Evolutionary conservation across 768 basidiomycete species (phyloP), one percentile per base, ranked within the genome.

Genomic region (Russula vinacea): DNA sequence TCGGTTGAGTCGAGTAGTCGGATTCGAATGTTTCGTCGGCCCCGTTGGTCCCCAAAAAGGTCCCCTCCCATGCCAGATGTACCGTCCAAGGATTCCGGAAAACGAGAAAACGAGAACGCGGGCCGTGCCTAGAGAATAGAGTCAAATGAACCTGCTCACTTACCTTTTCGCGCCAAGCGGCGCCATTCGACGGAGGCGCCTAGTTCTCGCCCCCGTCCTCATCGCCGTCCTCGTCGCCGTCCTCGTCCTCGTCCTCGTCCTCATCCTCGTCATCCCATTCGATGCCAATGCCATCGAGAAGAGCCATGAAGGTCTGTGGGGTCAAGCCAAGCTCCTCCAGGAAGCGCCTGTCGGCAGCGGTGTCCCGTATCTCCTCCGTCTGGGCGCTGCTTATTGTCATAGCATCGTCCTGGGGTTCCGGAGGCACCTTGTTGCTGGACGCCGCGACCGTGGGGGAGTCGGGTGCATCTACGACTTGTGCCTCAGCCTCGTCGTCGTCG

Each of bases 351-450:
- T 63, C 74, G 32, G 56, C 69, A 17, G 60, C 64, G 26, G 55
- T 64, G 16, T 24, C 64, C 67, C 33, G 56, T 67, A 50, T 74
- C 72, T 44, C 68, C 70, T 16, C 69, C 66, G 40, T 51, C 68
- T 76, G 56, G 40, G 42, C 9, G 40, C 33, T 22, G 42, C 24
- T 37, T 16, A 52, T 22, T 2, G 26, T 39, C n/a, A 45, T 22
- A 26, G 16, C 24, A 16, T 40, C 26, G 14, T 40, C 32, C 44
- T 49, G 22, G 13, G 39, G 37, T 35, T 13, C 47, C 37, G 29
- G 13, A 2, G 39, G 9, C 17, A 17, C 37, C 14, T 35, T 42
- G 53, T 45, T 47, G n/a, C 29, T 39, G 35, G 51, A 53, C 42
- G 26, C 19, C 32, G 51, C 35, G 50, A 58, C 56, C 8, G 16